Conservation (phyloP, 2,329 filamentous ascomycete genomes). For the Fonsecaea nubica region DNA sequence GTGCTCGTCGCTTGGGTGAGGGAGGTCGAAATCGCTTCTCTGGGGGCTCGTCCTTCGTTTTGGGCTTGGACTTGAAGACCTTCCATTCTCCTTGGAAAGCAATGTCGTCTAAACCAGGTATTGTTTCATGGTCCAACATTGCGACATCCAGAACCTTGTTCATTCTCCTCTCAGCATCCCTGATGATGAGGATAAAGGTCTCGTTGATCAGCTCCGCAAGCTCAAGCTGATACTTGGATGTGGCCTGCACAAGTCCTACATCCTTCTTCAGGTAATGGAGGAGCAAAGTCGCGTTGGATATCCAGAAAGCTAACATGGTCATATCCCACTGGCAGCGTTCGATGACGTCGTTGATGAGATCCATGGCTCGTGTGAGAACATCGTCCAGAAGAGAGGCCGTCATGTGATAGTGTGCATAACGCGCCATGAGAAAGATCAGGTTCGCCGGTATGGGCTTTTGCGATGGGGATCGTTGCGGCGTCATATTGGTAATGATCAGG, state of each 20-base stretch:
- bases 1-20: conserved; percentile 89
- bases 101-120: conserved; percentile 95
- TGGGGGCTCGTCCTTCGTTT: conserved; percentile 82
- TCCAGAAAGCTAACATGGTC: conserved; percentile 99
- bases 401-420: conserved; percentile 96
- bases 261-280: conserved; percentile 98
- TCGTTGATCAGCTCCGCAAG: conserved; percentile 95
- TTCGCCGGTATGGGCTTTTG: conserved; percentile 98
- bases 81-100: conserved; percentile 99
- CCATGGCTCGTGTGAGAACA: conserved; percentile 83
- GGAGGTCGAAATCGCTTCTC: conserved; percentile 92
- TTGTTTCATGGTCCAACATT: conserved; percentile 97
- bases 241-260: conserved; percentile 76
- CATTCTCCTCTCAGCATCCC: conserved; percentile 92
- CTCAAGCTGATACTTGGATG: conserved; percentile 87
- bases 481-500: conserved; percentile 98
- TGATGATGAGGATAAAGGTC: conserved; percentile 96
- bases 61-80: conserved; percentile 87
- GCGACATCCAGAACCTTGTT: conserved; percentile 93
- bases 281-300: conserved; percentile 94
- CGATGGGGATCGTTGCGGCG: conserved; percentile 89
- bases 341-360: conserved; percentile 94
- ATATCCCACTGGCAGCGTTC: conserved; percentile 98
- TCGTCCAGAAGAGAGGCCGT: conserved; percentile 82
- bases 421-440: conserved; percentile 91